phyloP scores from a whole-genome alignment of 371 early-diverging fungal species.

The Mortierella sp. region DNA sequence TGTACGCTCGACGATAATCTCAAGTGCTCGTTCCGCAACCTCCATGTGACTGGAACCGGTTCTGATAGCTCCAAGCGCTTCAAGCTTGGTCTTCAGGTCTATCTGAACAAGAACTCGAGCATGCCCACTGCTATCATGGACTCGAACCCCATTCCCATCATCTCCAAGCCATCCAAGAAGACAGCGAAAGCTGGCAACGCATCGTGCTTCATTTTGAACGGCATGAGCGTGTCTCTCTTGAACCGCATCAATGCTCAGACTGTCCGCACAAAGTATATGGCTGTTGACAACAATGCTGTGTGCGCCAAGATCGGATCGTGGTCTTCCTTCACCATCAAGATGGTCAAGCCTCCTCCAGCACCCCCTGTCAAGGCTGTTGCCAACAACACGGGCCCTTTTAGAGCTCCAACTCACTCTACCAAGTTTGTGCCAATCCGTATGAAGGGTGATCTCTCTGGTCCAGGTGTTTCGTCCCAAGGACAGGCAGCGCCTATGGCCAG shows the following conservation, averaged over 20 bases:
- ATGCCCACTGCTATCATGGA: constrained; percentile 65
- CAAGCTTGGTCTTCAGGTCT: constrained; percentile 65
- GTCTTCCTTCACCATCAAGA: constrained; percentile 77
- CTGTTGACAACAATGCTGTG: constrained; percentile 62
- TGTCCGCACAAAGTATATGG: constrained; percentile 81
- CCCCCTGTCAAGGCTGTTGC: constrained; percentile 49
- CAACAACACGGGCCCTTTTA: constrained; percentile 46
- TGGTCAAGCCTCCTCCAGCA: constrained; percentile 61
- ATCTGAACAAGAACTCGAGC: constrained; percentile 39
- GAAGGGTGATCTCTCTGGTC: constrained; percentile 39
- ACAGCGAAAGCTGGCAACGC: constrained; percentile 79
- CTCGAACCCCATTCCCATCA: constrained; percentile 78
- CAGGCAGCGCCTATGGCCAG: constrained; percentile 2
- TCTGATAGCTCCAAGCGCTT: constrained; percentile 78
- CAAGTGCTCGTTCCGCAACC: constrained; percentile 58
- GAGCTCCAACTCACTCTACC: constrained; percentile 32
- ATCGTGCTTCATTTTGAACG: constrained; percentile 72
- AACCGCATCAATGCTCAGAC: constrained; percentile 87
- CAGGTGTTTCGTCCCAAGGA: constrained; percentile 1
- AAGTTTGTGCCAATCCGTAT: constrained; percentile 56
- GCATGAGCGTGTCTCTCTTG: constrained; percentile 73
- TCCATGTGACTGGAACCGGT: constrained; percentile 75
- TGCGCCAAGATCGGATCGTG: constrained; percentile 78
- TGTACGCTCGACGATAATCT: constrained; percentile 41
- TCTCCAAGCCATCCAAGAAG: constrained; percentile 87